Evolutionary conservation across 345 rosid species (phyloP).

Genomic region (Populus pruinosa): DNA sequence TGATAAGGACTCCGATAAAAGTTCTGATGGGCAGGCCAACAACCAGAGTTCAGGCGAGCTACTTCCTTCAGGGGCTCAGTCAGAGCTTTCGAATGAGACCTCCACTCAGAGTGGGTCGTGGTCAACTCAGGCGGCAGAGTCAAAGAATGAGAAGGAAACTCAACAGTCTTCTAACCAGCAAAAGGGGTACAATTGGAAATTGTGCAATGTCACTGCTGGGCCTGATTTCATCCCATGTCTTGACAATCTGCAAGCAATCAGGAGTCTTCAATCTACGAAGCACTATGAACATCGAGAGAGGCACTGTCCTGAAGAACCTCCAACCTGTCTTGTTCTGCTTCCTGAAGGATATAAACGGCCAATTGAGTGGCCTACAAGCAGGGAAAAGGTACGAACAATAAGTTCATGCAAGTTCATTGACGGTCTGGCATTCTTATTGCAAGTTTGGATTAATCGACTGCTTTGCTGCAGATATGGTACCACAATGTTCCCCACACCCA

Average conservation of each 20-base stretch:
- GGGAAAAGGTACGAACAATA: constrained; percentile 67
- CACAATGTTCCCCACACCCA: constrained; percentile 86
- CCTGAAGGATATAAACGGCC: constrained; percentile 81
- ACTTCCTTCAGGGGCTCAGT: constrained; percentile 73
- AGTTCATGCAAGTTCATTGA: background rate
- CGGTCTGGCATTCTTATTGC: background rate
- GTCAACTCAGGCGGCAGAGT: constrained; percentile 87
- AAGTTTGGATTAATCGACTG: constrained; percentile 4
- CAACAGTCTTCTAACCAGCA: constrained; percentile 46
- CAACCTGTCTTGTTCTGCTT: constrained; percentile 83
- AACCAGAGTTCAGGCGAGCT: constrained; percentile 51
- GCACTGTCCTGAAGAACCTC: constrained; percentile 86
- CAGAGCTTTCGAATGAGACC: constrained; percentile 81
- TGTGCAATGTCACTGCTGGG: constrained; percentile 86
- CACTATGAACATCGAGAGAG: constrained; percentile 98
- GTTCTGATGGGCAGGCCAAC: constrained; percentile 39
- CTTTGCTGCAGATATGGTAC: constrained; percentile 75
- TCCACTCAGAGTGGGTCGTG: constrained; percentile 63
- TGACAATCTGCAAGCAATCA: constrained; percentile 82
- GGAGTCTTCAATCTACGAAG: constrained; percentile 62
- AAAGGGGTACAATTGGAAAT: constrained; percentile 59
- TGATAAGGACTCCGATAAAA: constrained; percentile 40
- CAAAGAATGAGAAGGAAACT: constrained; percentile 78
- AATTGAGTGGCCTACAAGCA: constrained; percentile 89
- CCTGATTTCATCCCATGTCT: constrained; percentile 96